Base-by-base conservation (phyloP, 75 land plant species). In the Adiantum capillusveneris region DNA sequence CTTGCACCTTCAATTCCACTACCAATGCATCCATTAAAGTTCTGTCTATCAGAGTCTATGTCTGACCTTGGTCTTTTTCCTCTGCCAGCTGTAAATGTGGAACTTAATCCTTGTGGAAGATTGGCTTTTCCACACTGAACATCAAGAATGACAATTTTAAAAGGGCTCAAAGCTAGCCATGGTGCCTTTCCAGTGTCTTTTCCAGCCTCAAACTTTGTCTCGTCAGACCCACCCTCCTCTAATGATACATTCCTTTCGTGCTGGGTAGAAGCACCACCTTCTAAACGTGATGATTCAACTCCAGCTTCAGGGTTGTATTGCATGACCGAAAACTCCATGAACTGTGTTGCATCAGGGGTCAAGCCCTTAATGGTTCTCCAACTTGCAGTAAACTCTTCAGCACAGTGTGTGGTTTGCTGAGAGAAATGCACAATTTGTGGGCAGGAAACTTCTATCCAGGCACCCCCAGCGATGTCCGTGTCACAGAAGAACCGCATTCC, bases 401-500 rank as follows among this genome's bases (percentile, higher is more conserved):
- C 19, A 66, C 73, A 71, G 16, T 60, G 59, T 24, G 73, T 64
- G 21, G 21, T 64, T 44, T 58, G 53, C 26, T 64, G 44, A n/a
- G 28, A 45, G 31, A 44, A 31, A 20, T 49, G 68, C 14, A 64
- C 53, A 29, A 55, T 21, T 25, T 44, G 25, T 29, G 65, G 41
- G 11, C 42, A 49, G 31, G 65, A 31, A 27, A 71, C 57, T 37
- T 71, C 67, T 53, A 71, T 41, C 73, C 73, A 71, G 29, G 68
- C 56, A 37, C 73, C 73, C 45, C 73, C 73, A 25, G 73, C 67
- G 44, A 71, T 64, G 16, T 49, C 42, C 24, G 67, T 71, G 59
- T 71, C 73, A 58, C 73, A 71, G 36, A 63, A 71, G 39, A 71
- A 71, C 7, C 73, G 59, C 73, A 71, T 71, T 42, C 66, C 73